Evolutionary conservation across 345 rosid species (phyloP).

Genomic region (Laguncularia racemosa): DNA sequence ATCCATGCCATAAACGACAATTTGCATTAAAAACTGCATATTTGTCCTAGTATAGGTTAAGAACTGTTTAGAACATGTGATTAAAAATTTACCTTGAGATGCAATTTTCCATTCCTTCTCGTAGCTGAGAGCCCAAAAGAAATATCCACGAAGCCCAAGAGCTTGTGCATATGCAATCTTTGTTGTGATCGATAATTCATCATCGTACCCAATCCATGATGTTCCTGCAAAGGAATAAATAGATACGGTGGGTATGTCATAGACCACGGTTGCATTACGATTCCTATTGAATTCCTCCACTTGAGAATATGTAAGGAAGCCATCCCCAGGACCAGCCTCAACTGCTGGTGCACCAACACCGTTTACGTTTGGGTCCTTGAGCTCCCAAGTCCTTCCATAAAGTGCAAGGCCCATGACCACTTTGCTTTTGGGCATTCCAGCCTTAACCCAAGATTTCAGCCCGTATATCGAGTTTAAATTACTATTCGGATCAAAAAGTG

Average conservation of each 20-base stretch:
- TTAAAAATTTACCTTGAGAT: constrained; percentile 22
- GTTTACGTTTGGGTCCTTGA: constrained; percentile 33
- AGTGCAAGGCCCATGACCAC: constrained; percentile 53
- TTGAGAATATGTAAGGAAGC: constrained; percentile 8
- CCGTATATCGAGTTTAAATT: constrained; percentile 48
- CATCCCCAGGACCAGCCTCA: constrained; percentile 27
- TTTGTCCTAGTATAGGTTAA: no score
- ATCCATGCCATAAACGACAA: no score
- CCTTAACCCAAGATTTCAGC: constrained; percentile 37
- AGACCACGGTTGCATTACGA: constrained; percentile 22
- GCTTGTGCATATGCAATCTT: constrained; percentile 40
- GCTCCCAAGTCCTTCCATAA: constrained; percentile 44
- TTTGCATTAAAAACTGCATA: no score
- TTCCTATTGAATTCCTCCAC: constrained; percentile 29
- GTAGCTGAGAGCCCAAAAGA: constrained; percentile 49
- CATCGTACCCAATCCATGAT: constrained; percentile 43
- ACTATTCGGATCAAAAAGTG: constrained; percentile 34
- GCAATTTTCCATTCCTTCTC: constrained; percentile 38
- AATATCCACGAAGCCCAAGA: constrained; percentile 52
- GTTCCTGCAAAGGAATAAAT: constrained; percentile 30
- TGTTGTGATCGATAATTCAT: constrained; percentile 12
- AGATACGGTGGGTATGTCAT: constrained; percentile 34
- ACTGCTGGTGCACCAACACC: constrained; percentile 35
- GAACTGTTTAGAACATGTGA: not conserved
- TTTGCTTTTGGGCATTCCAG: constrained; percentile 20